Percentiles rank a stretch among this genome's conserved stretches.
These are phyloP conservation scores for Chernovozyma sophiae-reginae DNA, from an alignment of 1,139 yeast species.

Conservation along the genomic window DNA sequence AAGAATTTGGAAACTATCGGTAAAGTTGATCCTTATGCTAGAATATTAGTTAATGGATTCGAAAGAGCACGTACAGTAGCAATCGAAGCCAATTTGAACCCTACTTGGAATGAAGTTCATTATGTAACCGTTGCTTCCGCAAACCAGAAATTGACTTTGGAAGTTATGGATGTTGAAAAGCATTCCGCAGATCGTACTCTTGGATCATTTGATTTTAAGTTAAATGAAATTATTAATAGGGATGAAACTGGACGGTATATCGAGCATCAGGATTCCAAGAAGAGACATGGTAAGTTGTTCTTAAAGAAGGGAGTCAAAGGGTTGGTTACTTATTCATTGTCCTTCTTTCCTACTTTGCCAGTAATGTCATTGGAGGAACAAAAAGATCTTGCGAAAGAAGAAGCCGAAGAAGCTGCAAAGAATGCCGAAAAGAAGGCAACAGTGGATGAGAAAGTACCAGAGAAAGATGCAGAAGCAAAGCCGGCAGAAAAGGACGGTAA, in stretches of 20 bases:
- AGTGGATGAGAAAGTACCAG: slow-evolving; percentile 19
- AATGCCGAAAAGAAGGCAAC: slow-evolving; percentile 16
- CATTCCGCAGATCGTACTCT: slow-evolving; percentile 76
- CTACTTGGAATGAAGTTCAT: slow-evolving; percentile 81
- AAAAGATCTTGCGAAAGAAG: slow-evolving; percentile 39
- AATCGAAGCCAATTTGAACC: slow-evolving; percentile 64
- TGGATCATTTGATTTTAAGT: slow-evolving; percentile 72
- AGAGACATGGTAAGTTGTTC: slow-evolving; percentile 58
- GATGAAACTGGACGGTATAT: slow-evolving; percentile 64
- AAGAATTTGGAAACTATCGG: slow-evolving; percentile 86
- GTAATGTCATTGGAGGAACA: slow-evolving; percentile 73
- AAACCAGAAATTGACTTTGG: slow-evolving; percentile 76
- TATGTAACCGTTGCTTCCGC: slow-evolving; percentile 80
- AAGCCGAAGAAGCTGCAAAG: slow-evolving; percentile 14
- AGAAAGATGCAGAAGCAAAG: slow-evolving; percentile 21
- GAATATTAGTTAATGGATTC: slow-evolving; percentile 73
- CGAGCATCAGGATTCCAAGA: slow-evolving; percentile 54
- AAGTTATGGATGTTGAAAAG: slow-evolving; percentile 87
- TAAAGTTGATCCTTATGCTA: slow-evolving; percentile 85
- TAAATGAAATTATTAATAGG: slow-evolving; percentile 63
- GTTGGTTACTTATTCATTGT: slow-evolving; percentile 60
- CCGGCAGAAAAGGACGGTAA: slow-evolving; percentile 14
- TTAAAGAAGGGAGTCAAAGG: slow-evolving; percentile 83
- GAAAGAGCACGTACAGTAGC: slow-evolving; percentile 75
- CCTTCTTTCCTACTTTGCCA: slow-evolving; percentile 80